A percentile compares a stretch with the other conserved stretches of the same genome.
phyloP scores from a whole-genome alignment of 2,329 filamentous ascomycete genomes.

The Akanthomyces muscarius region DNA sequence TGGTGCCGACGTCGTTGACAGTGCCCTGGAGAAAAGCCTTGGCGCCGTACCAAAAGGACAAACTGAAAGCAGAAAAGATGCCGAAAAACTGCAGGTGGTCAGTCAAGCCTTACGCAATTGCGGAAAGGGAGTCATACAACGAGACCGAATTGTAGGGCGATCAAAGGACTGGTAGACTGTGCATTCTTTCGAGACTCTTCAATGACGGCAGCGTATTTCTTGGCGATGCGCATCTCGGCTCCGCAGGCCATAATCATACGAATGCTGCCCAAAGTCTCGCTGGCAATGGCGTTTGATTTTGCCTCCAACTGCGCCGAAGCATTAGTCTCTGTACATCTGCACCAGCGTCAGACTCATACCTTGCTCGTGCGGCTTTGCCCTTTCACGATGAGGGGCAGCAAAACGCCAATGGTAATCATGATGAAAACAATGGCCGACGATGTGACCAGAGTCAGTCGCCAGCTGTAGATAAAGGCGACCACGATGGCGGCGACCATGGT shows the following conservation, averaged over 20 bases:
- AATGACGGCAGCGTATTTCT: conserved; percentile 52
- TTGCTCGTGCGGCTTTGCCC: conserved; percentile 42
- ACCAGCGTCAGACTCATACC: conserved; percentile 22
- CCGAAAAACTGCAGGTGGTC: conserved; percentile 44
- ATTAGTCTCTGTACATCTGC: conserved; percentile 14
- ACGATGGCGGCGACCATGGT: conserved; percentile 51
- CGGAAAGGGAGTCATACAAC: conserved; percentile 30
- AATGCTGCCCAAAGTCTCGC: conserved; percentile 56
- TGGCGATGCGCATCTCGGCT: conserved; percentile 51
- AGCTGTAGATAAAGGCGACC: conserved; percentile 54
- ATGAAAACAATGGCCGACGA: conserved; percentile 55
- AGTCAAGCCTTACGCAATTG: conserved; percentile 18
- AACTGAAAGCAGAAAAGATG: conserved; percentile 48
- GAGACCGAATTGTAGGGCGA: conserved; percentile 50
- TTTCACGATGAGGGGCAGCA: conserved; percentile 55
- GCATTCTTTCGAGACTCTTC: conserved; percentile 50
- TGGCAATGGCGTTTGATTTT: conserved; percentile 56
- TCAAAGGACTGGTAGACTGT: conserved; percentile 45
- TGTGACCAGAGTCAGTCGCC: conserved; percentile 57
- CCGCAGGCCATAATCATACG: conserved; percentile 61
- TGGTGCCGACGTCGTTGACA: conserved; percentile 46
- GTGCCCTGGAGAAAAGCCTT: conserved; percentile 45
- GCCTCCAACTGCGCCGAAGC: conserved; percentile 42
- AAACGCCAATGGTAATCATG: conserved; percentile 40
- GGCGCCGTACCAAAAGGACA: conserved; percentile 61